phyloP scores from a whole-genome alignment of 1,139 yeast genomes.

The Schizosaccharomyces versatilis region DNA sequence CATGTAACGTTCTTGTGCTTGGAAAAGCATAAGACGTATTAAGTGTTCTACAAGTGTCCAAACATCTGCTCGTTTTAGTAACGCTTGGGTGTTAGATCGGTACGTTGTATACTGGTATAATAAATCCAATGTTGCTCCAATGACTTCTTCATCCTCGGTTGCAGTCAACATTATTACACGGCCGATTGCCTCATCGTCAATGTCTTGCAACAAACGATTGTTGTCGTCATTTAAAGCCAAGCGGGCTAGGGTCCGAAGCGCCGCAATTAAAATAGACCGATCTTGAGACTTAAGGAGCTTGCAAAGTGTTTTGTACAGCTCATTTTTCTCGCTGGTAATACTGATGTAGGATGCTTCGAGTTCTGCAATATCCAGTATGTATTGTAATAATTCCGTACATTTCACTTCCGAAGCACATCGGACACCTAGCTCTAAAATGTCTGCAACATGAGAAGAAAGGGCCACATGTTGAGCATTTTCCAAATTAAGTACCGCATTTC shows the following conservation, averaged over 20 bases:
- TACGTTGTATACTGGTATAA: slow-evolving; percentile 43
- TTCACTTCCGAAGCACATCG: slow-evolving; percentile 9
- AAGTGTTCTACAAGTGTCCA: slow-evolving; percentile 21
- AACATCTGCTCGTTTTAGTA: slow-evolving; percentile 10
- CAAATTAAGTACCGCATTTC: not conserved
- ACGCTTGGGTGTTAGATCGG: slow-evolving; percentile 19
- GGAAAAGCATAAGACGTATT: slow-evolving; percentile 35
- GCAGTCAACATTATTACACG: slow-evolving; percentile 23
- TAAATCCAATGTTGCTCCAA: slow-evolving; percentile 44
- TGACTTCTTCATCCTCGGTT: slow-evolving; percentile 32
- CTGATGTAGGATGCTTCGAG: slow-evolving; percentile 64
- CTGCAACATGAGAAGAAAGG: not conserved
- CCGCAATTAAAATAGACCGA: slow-evolving; percentile 21
- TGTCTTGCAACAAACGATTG: slow-evolving; percentile 15
- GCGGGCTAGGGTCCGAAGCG: slow-evolving; percentile 22
- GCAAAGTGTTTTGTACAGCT: slow-evolving; percentile 17
- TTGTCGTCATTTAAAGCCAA: slow-evolving; percentile 22
- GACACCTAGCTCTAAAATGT: not conserved
- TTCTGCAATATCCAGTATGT: slow-evolving; percentile 61
- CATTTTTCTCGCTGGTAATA: slow-evolving; percentile 35
- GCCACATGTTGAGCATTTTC: slow-evolving; percentile 1
- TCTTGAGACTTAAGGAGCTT: slow-evolving; percentile 16
- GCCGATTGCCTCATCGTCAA: slow-evolving; percentile 17
- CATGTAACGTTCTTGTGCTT: slow-evolving; percentile 20
- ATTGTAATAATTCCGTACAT: slow-evolving; percentile 41